These are phyloP conservation scores for Paraphoma chrysanthemicola DNA, from an alignment of 2,329 filamentous ascomycete species.

Conservation along the genomic window DNA sequence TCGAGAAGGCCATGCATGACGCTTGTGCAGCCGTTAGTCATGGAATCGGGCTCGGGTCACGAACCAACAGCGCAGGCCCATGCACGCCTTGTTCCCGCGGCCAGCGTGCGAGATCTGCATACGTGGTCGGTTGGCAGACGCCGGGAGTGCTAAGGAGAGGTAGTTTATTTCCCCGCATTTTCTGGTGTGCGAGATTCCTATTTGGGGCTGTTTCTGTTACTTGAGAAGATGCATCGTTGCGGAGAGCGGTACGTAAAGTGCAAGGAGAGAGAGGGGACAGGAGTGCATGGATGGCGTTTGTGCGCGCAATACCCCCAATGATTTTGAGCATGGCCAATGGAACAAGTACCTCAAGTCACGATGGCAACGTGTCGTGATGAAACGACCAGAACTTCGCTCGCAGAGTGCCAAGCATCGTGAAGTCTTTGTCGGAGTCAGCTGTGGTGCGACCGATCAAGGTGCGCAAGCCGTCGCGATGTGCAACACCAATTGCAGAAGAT, in stretches of 20 bases:
- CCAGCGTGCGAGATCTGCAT: constrained; percentile 13
- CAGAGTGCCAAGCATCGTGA: constrained; percentile 42
- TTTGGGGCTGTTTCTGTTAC: constrained; percentile 43
- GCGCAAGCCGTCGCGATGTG: constrained; percentile 17
- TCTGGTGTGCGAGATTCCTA: constrained; percentile 29
- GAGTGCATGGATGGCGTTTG: constrained; percentile 45
- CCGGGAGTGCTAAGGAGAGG: constrained; percentile 37
- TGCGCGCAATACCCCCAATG: constrained; percentile 42
- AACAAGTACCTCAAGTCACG: constrained; percentile 10
- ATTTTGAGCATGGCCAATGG: constrained; percentile 32
- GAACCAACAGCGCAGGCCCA: constrained; percentile 27
- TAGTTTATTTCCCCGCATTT: constrained; percentile 47
- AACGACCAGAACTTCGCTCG: not conserved
- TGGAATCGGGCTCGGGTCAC: constrained; percentile 33
- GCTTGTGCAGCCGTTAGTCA: constrained; percentile 45
- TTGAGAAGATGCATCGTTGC: constrained; percentile 25
- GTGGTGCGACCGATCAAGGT: constrained; percentile 24
- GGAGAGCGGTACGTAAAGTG: constrained; percentile 18
- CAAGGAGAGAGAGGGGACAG: constrained; percentile 5
- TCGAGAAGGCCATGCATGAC: constrained; percentile 35
- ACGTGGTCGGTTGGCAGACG: constrained; percentile 30
- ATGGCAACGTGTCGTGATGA: not conserved
- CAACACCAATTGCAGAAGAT: constrained; percentile 27
- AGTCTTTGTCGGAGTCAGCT: constrained; percentile 12
- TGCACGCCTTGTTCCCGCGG: constrained; percentile 25